phyloP scores from a whole-genome alignment of 2,329 filamentous ascomycete genomes.

The Talaromyces sp. region DNA sequence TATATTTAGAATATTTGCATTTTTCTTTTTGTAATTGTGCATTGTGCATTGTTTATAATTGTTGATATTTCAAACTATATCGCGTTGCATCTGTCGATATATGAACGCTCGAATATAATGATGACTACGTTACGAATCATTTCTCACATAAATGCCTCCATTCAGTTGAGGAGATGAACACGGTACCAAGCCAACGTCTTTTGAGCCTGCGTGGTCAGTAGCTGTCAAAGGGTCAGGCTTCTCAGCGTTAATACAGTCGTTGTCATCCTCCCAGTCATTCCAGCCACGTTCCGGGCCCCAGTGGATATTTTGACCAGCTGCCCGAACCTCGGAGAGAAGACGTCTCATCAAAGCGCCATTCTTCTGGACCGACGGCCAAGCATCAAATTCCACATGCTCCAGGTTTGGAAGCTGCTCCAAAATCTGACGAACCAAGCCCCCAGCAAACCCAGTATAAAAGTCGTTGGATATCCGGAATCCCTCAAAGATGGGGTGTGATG shows the following conservation, averaged over 20 bases:
- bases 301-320: conserved; percentile 28
- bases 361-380: conserved; percentile 48
- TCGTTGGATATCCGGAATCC: conserved; percentile 53
- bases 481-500: conserved; percentile 48
- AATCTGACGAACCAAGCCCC: conserved; percentile 45
- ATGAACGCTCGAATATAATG: neutral
- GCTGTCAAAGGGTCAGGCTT: neutral
- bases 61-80: neutral
- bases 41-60: neutral
- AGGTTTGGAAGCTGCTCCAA: conserved; percentile 46
- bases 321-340: conserved; percentile 34
- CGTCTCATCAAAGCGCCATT: conserved; percentile 47
- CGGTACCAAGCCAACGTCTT: neutral
- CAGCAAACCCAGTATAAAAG: conserved; percentile 54
- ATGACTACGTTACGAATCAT: neutral
- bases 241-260: neutral
- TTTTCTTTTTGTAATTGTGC: neutral
- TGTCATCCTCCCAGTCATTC: conserved; percentile 25
- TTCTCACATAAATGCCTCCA: neutral
- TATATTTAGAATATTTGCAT: conserved; percentile 9
- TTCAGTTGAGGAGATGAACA: neutral
- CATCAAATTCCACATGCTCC: conserved; percentile 52
- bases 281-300: conserved; percentile 38
- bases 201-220: neutral
- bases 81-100: neutral